Conservation (phyloP, 140 eudicot genomes). For the Flaveria floridana region DNA sequence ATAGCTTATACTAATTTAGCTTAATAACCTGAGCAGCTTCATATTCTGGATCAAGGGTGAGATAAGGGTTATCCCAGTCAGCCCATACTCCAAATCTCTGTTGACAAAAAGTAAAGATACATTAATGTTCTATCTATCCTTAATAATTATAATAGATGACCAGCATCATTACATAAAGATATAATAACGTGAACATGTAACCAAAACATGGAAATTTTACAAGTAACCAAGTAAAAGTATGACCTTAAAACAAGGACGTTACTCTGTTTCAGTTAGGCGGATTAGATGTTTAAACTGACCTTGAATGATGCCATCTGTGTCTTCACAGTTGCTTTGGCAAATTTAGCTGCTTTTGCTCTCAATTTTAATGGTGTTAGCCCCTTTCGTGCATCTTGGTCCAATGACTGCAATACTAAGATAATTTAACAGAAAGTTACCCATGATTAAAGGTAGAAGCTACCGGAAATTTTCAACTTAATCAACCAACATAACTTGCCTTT, state of each 20-base stretch:
- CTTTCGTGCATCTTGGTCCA: constrained; percentile 84
- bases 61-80: constrained; percentile 95
- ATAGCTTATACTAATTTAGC: constrained; percentile 10
- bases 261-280: background rate
- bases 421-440: constrained; percentile 31
- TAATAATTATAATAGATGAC: constrained; percentile 5
- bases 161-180: constrained; percentile 1
- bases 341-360: constrained; percentile 38
- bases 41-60: constrained; percentile 90
- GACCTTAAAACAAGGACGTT: background rate
- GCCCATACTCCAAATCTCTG: constrained; percentile 98
- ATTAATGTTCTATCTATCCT: background rate
- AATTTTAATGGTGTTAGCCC: constrained; percentile 74
- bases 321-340: constrained; percentile 89
- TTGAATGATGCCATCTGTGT: constrained; percentile 91
- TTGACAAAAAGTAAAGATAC: constrained; percentile 12
- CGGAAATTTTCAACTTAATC: background rate
- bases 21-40: constrained; percentile 91
- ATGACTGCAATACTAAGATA: constrained; percentile 79
- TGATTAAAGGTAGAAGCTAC: constrained; percentile 18
- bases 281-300: constrained; percentile 37
- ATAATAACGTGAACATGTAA: constrained; percentile 1
- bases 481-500: constrained; percentile 65
- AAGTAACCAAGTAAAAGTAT: constrained; percentile 12
- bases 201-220: background rate